Percentiles rank a stretch among this genome's conserved stretches.
Conservation (phyloP, 805 yeast genomes). For the Lachancea thermotolerans region DNA sequence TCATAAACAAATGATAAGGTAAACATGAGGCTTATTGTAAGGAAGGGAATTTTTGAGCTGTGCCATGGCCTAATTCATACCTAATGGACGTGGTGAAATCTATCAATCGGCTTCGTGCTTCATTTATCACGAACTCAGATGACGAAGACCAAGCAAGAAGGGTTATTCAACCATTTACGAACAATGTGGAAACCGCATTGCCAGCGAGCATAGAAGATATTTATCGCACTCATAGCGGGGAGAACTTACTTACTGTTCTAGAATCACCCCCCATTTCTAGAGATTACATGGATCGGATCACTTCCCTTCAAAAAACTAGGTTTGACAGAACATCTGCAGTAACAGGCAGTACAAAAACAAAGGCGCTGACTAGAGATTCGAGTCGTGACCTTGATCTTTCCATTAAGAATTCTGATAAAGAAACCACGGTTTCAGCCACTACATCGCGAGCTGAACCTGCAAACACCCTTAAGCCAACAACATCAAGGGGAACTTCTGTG, state of each 20-base stretch:
- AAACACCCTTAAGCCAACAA: too few species aligned
- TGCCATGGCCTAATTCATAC: slow-evolving; percentile 1
- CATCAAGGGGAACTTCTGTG: too few species aligned
- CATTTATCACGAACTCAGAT: slow-evolving; percentile 22
- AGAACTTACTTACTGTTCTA: slow-evolving; percentile 6
- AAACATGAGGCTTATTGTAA: too few species aligned
- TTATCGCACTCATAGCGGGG: neutral
- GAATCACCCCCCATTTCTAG: slow-evolving; percentile 28
- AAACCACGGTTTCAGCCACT: too few species aligned
- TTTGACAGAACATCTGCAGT: slow-evolving; percentile 2
- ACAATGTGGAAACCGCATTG: slow-evolving; percentile 1
- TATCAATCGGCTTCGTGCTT: slow-evolving; percentile 27
- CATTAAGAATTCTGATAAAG: too few species aligned
- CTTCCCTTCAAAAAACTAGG: slow-evolving; percentile 1
- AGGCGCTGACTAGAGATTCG: neutral
- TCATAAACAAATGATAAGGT: neutral
- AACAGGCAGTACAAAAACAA: neutral
- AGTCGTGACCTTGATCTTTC: neutral
- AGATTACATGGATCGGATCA: slow-evolving; percentile 5
- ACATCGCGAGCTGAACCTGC: too few species aligned
- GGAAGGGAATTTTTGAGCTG: neutral
- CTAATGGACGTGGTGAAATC: slow-evolving; percentile 24
- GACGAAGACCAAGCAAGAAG: slow-evolving; percentile 29
- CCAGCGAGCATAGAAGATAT: neutral
- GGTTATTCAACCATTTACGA: slow-evolving; percentile 23